Evolutionary conservation across 352 stramenopile species (phyloP).

Genomic region (Elongisporangium anandrum): DNA sequence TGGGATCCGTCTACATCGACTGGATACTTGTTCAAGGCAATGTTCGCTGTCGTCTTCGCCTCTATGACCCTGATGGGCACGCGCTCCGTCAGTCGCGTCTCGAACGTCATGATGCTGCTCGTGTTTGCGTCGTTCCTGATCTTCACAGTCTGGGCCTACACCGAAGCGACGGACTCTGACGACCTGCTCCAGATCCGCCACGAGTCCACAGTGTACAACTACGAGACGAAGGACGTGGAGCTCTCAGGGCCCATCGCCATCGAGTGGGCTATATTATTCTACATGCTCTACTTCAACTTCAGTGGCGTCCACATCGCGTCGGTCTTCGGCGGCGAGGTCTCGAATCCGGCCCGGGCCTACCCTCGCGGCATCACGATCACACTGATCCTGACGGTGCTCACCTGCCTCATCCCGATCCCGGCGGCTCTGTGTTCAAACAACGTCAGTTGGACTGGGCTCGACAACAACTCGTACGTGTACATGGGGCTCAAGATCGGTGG

Average conservation of each 20-base stretch:
- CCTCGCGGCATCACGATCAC: slow-evolving; percentile 64
- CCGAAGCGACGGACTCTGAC: slow-evolving; percentile 4
- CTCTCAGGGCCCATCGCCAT: slow-evolving; percentile 8
- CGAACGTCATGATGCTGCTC: slow-evolving; percentile 54
- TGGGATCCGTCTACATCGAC: neutral
- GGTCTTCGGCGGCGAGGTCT: slow-evolving; percentile 82
- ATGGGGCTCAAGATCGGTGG: slow-evolving; percentile 70
- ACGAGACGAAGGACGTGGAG: slow-evolving; percentile 1
- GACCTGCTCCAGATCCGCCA: slow-evolving; percentile 8
- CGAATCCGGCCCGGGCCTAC: slow-evolving; percentile 68
- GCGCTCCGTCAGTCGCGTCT: slow-evolving; percentile 54
- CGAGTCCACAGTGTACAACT: neutral
- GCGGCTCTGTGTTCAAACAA: slow-evolving; percentile 48
- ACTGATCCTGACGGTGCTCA: slow-evolving; percentile 51
- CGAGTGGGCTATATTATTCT: slow-evolving; percentile 75
- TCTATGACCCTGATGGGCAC: slow-evolving; percentile 29
- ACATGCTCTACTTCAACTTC: slow-evolving; percentile 93
- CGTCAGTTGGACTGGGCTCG: slow-evolving; percentile 58
- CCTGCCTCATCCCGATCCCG: slow-evolving; percentile 84
- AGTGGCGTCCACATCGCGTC: slow-evolving; percentile 87
- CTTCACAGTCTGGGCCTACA: slow-evolving; percentile 19
- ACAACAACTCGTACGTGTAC: slow-evolving; percentile 72
- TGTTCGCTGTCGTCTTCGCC: slow-evolving; percentile 19
- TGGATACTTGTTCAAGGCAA: slow-evolving; percentile 13
- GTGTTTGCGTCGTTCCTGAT: slow-evolving; percentile 86